Evolutionary conservation across 495 filamentous ascomycete species (phyloP).

Genomic region (Jackrogersella multiformis): DNA sequence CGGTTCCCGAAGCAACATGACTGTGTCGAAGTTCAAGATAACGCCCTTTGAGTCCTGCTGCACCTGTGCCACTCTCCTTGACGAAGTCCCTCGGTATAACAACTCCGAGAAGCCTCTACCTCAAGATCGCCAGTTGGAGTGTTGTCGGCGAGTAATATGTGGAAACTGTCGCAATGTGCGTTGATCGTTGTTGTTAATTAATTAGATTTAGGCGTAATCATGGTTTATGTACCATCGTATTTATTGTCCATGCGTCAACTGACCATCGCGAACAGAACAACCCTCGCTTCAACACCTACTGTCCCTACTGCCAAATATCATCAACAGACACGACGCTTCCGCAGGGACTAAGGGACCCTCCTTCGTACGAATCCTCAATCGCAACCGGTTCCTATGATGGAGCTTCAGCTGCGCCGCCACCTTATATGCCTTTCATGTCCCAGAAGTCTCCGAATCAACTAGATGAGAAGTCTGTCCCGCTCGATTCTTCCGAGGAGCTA

Average conservation of each 20-base stretch:
- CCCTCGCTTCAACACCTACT: constrained; percentile 73
- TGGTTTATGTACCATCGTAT: not conserved
- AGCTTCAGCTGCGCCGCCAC: constrained; percentile 50
- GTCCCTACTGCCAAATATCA: constrained; percentile 63
- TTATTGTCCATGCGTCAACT: constrained; percentile 4
- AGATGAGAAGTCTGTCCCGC: constrained; percentile 40
- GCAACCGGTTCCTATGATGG: constrained; percentile 38
- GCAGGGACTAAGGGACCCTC: constrained; percentile 66
- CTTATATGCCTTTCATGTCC: constrained; percentile 46
- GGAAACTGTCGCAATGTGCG: constrained; percentile 69
- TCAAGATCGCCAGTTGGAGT: constrained; percentile 62
- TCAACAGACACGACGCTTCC: constrained; percentile 59
- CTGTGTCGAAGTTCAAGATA: constrained; percentile 26
- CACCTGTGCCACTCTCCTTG: constrained; percentile 70
- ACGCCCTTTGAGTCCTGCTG: constrained; percentile 63
- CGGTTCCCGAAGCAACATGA: constrained; percentile 32
- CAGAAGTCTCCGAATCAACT: constrained; percentile 17
- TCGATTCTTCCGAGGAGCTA: constrained; percentile 32
- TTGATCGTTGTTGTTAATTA: not conserved
- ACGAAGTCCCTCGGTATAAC: constrained; percentile 51
- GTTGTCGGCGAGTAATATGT: constrained; percentile 75
- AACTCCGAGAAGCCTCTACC: constrained; percentile 65
- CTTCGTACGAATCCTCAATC: constrained; percentile 61
- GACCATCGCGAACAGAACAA: constrained; percentile 61
- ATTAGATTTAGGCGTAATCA: not conserved